Conservation (phyloP, 2,329 filamentous ascomycete genomes). For the Diplodia corticola region DNA sequence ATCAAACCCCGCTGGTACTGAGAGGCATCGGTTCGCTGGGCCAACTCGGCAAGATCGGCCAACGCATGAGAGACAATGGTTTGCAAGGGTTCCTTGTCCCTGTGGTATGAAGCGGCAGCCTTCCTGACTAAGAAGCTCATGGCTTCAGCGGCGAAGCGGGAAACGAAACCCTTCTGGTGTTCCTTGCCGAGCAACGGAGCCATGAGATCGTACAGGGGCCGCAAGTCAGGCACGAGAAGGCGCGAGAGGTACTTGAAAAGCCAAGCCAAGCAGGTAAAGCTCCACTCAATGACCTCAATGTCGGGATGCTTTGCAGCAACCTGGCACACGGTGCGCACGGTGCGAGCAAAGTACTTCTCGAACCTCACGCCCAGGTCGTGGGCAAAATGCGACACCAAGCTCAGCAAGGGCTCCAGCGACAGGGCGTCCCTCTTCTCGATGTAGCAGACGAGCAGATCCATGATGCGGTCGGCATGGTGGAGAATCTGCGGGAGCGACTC, state of each 20-base stretch:
- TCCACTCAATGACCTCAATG: conserved; percentile 95
- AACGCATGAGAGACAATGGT: conserved; percentile 72
- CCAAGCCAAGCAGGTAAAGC: conserved; percentile 90
- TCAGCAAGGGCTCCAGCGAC: conserved; percentile 81
- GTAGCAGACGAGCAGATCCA: conserved; percentile 72
- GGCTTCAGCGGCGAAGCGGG: conserved; percentile 90
- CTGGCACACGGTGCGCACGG: conserved; percentile 72
- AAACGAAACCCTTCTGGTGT: conserved; percentile 80
- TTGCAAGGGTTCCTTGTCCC: conserved; percentile 67
- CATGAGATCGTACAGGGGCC: conserved; percentile 81
- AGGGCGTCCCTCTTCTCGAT: conserved; percentile 77
- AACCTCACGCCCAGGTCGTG: conserved; percentile 86
- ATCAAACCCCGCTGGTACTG: conserved; percentile 86
- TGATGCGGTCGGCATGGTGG: conserved; percentile 84
- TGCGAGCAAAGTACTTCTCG: conserved; percentile 79
- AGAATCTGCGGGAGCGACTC: conserved; percentile 91
- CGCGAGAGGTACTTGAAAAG: conserved; percentile 96
- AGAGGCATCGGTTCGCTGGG: conserved; percentile 58
- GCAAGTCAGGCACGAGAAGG: conserved; percentile 79
- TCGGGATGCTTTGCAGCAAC: conserved; percentile 76
- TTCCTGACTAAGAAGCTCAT: conserved; percentile 93
- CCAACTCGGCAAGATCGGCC: conserved; percentile 61
- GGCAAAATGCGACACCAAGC: conserved; percentile 89
- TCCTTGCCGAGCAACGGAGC: conserved; percentile 80
- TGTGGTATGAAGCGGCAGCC: conserved; percentile 73